Evolutionary conservation across 352 stramenopile genomes (phyloP).

Genomic region (Phytophthora fragariae): DNA sequence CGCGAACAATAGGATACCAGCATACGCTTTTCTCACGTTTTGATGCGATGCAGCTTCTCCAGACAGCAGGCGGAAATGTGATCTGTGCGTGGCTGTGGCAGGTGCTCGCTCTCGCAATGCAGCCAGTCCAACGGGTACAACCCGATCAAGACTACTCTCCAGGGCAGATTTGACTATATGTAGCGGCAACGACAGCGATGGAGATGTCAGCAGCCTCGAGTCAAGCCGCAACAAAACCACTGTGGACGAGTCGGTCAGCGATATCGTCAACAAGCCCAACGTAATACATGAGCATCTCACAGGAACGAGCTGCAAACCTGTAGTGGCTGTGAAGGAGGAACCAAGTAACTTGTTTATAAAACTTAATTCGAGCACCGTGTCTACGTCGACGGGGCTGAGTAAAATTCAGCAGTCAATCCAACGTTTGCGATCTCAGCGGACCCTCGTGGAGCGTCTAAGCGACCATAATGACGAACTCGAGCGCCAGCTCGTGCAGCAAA

Average conservation of each 20-base stretch:
- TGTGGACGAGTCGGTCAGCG: conserved; percentile 14
- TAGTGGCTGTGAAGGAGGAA: not conserved
- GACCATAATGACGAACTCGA: conserved; percentile 55
- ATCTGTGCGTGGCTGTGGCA: not conserved
- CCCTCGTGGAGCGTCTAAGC: conserved; percentile 62
- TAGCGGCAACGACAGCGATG: not conserved
- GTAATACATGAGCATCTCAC: not conserved
- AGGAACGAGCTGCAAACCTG: not conserved
- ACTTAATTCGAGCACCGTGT: conserved; percentile 16
- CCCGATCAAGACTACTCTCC: too few relatives aligned
- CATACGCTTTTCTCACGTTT: not conserved
- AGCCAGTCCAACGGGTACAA: not conserved
- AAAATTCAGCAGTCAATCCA: conserved; percentile 69
- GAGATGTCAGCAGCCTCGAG: not conserved
- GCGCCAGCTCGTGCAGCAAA: conserved; percentile 36
- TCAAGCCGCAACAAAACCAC: not conserved
- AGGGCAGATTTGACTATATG: not conserved
- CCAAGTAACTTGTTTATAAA: not conserved
- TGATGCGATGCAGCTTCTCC: not conserved
- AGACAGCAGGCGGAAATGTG: conserved; percentile 3
- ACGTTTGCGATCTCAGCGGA: conserved; percentile 56
- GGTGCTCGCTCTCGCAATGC: not conserved
- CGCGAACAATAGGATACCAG: too few relatives aligned
- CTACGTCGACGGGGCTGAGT: conserved; percentile 32
- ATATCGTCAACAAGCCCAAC: not conserved